phyloP scores from a whole-genome alignment of 441 rosid species.

The Melastoma candidum region DNA sequence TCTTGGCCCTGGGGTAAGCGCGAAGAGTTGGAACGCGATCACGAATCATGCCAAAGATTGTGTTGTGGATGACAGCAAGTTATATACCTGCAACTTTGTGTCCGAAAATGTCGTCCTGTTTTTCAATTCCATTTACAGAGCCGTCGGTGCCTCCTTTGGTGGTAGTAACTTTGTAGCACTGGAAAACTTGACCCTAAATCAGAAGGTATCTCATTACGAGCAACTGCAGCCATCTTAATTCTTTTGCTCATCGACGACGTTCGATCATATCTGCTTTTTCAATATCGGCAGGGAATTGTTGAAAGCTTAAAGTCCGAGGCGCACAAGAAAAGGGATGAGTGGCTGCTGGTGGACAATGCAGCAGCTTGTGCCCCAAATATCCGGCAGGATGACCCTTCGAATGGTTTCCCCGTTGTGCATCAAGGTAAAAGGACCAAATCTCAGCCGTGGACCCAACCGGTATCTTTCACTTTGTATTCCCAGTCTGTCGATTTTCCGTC shows the following conservation, averaged over 20 bases:
- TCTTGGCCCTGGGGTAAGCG: slow-evolving; percentile 30
- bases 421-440: slow-evolving; percentile 23
- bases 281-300: slow-evolving; percentile 27
- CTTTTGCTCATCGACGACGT: not conserved
- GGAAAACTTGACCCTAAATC: slow-evolving; percentile 21
- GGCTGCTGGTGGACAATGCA: slow-evolving; percentile 15
- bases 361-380: slow-evolving; percentile 14
- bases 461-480: no score
- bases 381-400: slow-evolving; percentile 19
- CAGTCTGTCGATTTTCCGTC: not conserved
- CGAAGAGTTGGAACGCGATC: slow-evolving; percentile 43
- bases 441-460: no score
- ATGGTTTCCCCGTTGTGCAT: slow-evolving; percentile 16
- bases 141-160: slow-evolving; percentile 32
- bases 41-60: slow-evolving; percentile 46
- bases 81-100: slow-evolving; percentile 27
- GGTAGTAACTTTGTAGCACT: slow-evolving; percentile 21
- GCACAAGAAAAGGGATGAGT: slow-evolving; percentile 20
- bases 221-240: no score
- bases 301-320: slow-evolving; percentile 43
- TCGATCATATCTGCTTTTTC: not conserved
- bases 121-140: slow-evolving; percentile 41
- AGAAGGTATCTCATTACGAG: slow-evolving; percentile 23
- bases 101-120: slow-evolving; percentile 27
- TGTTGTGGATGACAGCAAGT: slow-evolving; percentile 33